Percentiles rank a stretch among this genome's conserved stretches.
These are phyloP conservation scores for Aspergillus ibericus DNA, from an alignment of 2,329 filamentous ascomycete species.

Conservation along the genomic window DNA sequence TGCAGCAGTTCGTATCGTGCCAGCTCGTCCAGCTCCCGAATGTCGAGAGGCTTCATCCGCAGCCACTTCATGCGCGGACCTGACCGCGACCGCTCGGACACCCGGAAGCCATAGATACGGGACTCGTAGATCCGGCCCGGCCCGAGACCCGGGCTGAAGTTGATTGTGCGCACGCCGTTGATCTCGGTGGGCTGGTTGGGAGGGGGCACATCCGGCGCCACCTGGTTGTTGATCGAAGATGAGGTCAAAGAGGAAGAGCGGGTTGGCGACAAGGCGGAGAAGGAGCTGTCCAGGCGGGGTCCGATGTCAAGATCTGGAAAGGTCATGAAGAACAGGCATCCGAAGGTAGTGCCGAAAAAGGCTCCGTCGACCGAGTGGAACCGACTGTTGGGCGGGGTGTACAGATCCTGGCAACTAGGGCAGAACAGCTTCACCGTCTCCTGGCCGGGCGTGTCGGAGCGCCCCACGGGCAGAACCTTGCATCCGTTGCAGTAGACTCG, in stretches of 20 bases:
- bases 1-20: slow-evolving; percentile 38
- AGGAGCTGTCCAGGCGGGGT: slow-evolving; percentile 60
- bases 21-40: slow-evolving; percentile 79
- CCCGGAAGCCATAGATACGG: slow-evolving; percentile 93
- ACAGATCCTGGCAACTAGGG: slow-evolving; percentile 93
- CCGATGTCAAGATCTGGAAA: slow-evolving; percentile 91
- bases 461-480: slow-evolving; percentile 86
- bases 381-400: slow-evolving; percentile 93
- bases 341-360: slow-evolving; percentile 97
- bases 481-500: slow-evolving; percentile 88
- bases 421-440: slow-evolving; percentile 99
- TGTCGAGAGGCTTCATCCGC: slow-evolving; percentile 75
- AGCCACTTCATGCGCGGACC: slow-evolving; percentile 98
- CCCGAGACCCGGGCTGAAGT: slow-evolving; percentile 86
- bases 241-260: slow-evolving; percentile 30
- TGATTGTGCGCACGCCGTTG: slow-evolving; percentile 83
- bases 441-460: slow-evolving; percentile 91
- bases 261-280: slow-evolving; percentile 28
- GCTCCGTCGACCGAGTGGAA: slow-evolving; percentile 97
- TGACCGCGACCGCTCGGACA: slow-evolving; percentile 83
- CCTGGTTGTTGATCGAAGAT: slow-evolving; percentile 30
- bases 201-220: slow-evolving; percentile 33
- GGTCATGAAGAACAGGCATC: slow-evolving; percentile 95
- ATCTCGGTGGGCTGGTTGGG: slow-evolving; percentile 57
- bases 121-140: slow-evolving; percentile 85